Base-by-base conservation (phyloP, 805 yeast genomes). In the Geotrichum ghanense region DNA sequence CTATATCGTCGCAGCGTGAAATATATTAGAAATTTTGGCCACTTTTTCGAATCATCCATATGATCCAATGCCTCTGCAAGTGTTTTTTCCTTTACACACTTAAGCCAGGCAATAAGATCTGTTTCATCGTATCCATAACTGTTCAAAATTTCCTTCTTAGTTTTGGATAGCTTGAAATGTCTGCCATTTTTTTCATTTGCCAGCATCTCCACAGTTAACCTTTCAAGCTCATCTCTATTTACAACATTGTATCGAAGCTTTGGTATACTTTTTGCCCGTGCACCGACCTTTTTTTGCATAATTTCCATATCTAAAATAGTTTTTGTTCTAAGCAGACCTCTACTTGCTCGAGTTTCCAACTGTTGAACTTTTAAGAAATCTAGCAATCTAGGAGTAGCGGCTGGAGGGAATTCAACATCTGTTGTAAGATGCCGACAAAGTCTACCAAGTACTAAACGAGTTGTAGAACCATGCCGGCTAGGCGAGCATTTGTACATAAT, bases 1-100 rank as follows among this genome's bases (percentile, higher is more conserved):
- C 53, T 48, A 14, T 45, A 47, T 23, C 66, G 53, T 35, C 57
- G 47, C 19, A 57, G 44, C 0, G 60, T 56, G 49, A 55, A 54
- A 5, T 54, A 44, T 19, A 56, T 43, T 26, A 62, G 46, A 41
- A 59, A 59, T 14, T 45, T 46, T 4, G 66, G 64, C 65, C 65
- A 61, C 4, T 16, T 12, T 41, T 41, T 48, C 3, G 44, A 41
- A 20, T 44, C 44, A n/a, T 41, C 44, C 16, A 58, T 20, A 2
- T 62, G 59, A 10, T 40, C 46, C 14, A 39, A 21, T 6, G 25
- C 25, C 6, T 39, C 25, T 1, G 44, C 16, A 10, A 58, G 27
- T 1, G 52, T 43, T 0, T 47, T 34, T 1, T 58, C 56, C 17
- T 21, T 17, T 7, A 52, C 44, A 27, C 57, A 51, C 2, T 31